These are phyloP conservation scores for Phyllostachys edulis DNA, from an alignment of 176 grass and related monocot genomes.

Conservation along the genomic window DNA sequence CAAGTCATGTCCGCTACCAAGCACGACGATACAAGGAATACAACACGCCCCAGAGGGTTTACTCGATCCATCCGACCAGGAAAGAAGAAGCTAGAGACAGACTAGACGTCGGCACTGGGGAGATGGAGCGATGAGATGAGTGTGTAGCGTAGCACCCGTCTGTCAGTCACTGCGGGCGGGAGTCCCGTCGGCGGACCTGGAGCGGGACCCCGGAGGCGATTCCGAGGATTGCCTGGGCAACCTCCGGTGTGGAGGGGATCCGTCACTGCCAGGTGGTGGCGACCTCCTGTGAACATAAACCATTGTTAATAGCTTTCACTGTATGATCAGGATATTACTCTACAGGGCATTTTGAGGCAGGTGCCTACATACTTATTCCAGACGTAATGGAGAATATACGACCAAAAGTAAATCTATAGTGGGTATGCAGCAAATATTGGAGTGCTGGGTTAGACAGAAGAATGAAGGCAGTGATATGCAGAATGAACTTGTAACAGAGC, in stretches of 20 bases:
- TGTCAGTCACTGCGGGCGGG: conserved; percentile 45
- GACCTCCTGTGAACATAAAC: conserved; percentile 31
- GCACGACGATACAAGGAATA: not conserved
- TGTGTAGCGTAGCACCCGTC: not conserved
- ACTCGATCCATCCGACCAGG: not conserved
- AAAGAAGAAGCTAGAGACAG: not conserved
- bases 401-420: not conserved
- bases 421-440: not conserved
- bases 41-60: not conserved
- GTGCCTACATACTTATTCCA: not conserved
- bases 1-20: conserved; percentile 6
- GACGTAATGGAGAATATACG: not conserved
- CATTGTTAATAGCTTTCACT: not conserved
- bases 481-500: not conserved
- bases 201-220: conserved; percentile 58
- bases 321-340: not conserved
- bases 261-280: conserved; percentile 22
- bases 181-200: conserved; percentile 53
- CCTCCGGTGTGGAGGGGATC: conserved; percentile 39
- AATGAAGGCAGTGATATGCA: not conserved
- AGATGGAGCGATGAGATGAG: not conserved
- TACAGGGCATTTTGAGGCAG: not conserved
- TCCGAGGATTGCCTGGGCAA: conserved; percentile 46
- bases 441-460: not conserved
- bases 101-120: not conserved